Base-by-base conservation (phyloP, 345 rosid genomes). In the Bretschneidera sinensis region DNA sequence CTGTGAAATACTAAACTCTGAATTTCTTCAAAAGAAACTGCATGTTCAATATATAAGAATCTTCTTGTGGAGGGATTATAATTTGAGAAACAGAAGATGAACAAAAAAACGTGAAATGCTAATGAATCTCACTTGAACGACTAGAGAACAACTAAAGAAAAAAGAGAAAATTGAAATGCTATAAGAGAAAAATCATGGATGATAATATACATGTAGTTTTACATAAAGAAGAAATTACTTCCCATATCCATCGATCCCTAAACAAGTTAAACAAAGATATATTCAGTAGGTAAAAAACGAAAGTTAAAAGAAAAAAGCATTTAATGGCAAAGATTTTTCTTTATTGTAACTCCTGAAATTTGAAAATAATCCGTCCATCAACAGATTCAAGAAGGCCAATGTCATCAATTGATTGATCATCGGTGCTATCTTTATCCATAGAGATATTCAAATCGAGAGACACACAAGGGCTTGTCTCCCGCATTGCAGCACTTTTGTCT, bases 401-500 rank as follows among this genome's bases (percentile, higher is more conserved):
- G 20, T 85, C 86, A 55, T 77, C 87, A 57, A 77, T 75, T 1
- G 81, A 75, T 39, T 77, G 69, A 59, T 75, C 82, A 22, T 66
- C 78, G 0, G 57, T 48, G 61, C 54, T 67, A 21, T 79, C 80
- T 63, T 81, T 84, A 2, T 74, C 83, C 64, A 86, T 57, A 58
- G 85, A 81, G 15, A 89, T 86, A 67, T 89, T 89, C 61, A 89
- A 80, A 80, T 89, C 97, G 58, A 89, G 70, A 5, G 87, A 71
- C 24, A 74, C 61, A n/a, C 80, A 72, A 66, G 78, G 72, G 54
- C 65, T 74, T 48, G 65, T 67, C 47, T 65, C 75, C 73, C 54
- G 0, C n/a, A 48, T 5, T 45, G 59, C 24, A 52, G 57, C 48
- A 25, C 20, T 55, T 21, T 55, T 59, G n/a, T 59, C 71, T 59